phyloP scores from a whole-genome alignment of 75 land plant genomes.

The Picea sitchensis region DNA sequence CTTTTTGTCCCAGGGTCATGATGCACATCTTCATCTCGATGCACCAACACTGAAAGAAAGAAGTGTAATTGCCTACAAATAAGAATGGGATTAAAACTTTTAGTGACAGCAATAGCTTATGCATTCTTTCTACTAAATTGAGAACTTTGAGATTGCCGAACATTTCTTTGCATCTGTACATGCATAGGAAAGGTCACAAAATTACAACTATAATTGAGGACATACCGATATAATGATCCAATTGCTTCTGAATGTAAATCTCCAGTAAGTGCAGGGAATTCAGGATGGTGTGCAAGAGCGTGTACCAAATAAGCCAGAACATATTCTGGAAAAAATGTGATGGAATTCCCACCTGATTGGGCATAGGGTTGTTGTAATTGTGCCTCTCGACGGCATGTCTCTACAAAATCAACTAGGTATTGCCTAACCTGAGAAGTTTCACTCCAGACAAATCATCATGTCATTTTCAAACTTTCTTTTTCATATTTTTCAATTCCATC shows the following conservation, averaged over 20 bases:
- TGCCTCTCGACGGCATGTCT: conserved; percentile 54
- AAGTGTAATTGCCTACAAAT: conserved; percentile 67
- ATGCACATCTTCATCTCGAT: conserved; percentile 49
- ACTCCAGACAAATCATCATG: neutral
- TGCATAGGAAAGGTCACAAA: neutral
- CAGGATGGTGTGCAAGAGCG: conserved; percentile 77
- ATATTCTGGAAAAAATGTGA: conserved; percentile 62
- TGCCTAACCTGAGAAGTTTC: conserved; percentile 57
- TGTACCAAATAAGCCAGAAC: conserved; percentile 74
- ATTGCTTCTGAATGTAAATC: conserved; percentile 48
- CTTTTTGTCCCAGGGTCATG: conserved; percentile 22
- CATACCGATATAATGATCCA: conserved; percentile 70
- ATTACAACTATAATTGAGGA: neutral
- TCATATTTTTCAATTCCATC: too few relatives aligned
- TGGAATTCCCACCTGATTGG: conserved; percentile 35
- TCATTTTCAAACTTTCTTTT: neutral
- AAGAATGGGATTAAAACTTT: neutral
- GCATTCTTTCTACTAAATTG: conserved; percentile 5
- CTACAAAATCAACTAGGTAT: conserved; percentile 60
- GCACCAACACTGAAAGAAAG: conserved; percentile 63
- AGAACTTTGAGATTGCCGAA: neutral
- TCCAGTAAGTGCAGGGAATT: conserved; percentile 62
- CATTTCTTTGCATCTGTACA: neutral
- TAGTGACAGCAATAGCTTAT: conserved; percentile 8
- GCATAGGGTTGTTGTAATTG: conserved; percentile 37